phyloP scores from a whole-genome alignment of 768 basidiomycete genomes.

The Hygrophoropsis aurantiaca region DNA sequence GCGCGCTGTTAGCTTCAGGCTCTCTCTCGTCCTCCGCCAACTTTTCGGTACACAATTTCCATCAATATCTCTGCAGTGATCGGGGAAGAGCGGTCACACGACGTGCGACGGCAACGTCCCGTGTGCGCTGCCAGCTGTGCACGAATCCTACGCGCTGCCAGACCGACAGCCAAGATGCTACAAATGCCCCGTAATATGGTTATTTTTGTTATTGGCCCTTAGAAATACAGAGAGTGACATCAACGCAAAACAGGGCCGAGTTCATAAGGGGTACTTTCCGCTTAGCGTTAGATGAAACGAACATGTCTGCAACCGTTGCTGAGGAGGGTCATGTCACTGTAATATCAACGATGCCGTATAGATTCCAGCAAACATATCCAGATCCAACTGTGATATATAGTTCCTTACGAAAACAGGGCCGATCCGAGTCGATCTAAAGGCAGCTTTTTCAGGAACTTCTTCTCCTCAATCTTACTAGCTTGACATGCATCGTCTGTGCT shows the following conservation, averaged over 20 bases:
- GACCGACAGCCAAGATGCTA: conserved; percentile 1
- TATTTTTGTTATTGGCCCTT: conserved; percentile 21
- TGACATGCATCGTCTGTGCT: neutral
- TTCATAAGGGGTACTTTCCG: conserved; percentile 30
- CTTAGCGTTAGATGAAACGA: conserved; percentile 36
- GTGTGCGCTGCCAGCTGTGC: too few species aligned
- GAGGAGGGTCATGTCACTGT: conserved; percentile 11
- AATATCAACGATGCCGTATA: conserved; percentile 34
- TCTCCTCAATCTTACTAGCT: conserved; percentile 20
- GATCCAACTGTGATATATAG: conserved; percentile 34
- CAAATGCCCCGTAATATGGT: conserved; percentile 5
- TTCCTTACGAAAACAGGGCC: conserved; percentile 34
- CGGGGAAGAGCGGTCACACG: too few species aligned
- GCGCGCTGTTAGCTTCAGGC: too few species aligned
- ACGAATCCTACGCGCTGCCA: conserved; percentile 1
- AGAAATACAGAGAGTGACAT: conserved; percentile 1
- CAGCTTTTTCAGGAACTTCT: conserved; percentile 33
- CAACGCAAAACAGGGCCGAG: conserved; percentile 6
- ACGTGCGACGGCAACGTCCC: too few species aligned
- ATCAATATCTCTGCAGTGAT: too few species aligned
- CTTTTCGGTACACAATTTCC: too few species aligned
- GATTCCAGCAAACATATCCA: conserved; percentile 29
- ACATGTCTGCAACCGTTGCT: conserved; percentile 26
- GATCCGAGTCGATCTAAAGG: conserved; percentile 37
- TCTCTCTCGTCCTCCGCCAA: too few species aligned